phyloP scores from a whole-genome alignment of 805 yeast species.

The Nakazawaea siamensis region DNA sequence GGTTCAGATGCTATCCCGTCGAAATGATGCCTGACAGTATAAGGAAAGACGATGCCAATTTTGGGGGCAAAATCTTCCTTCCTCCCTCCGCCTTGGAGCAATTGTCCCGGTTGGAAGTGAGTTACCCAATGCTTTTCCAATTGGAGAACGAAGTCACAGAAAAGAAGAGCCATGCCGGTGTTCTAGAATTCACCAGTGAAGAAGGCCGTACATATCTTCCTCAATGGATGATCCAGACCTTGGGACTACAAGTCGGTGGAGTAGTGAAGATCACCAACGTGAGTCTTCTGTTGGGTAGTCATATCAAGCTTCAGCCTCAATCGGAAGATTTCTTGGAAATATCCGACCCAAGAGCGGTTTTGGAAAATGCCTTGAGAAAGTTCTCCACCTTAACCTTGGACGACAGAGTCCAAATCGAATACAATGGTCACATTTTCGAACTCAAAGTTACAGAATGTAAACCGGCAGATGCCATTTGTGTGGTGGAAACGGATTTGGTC shows the following conservation, averaged over 20 bases:
- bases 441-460: constrained; percentile 83
- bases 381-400: constrained; percentile 80
- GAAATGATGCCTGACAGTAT: constrained; percentile 77
- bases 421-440: constrained; percentile 70
- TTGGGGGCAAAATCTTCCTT: constrained; percentile 90
- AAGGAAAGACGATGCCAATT: constrained; percentile 73
- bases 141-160: constrained; percentile 54
- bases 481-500: constrained; percentile 91
- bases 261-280: constrained; percentile 66
- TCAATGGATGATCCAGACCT: constrained; percentile 89
- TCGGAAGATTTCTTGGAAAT: constrained; percentile 88
- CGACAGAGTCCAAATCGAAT: constrained; percentile 78
- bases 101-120: constrained; percentile 80
- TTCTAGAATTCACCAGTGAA: constrained; percentile 91
- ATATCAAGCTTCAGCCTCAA: constrained; percentile 94
- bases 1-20: constrained; percentile 87
- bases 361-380: constrained; percentile 85
- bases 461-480: constrained; percentile 84
- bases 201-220: constrained; percentile 95
- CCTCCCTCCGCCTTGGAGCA: constrained; percentile 91
- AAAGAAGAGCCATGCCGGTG: constrained; percentile 79
- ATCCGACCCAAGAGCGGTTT: constrained; percentile 91
- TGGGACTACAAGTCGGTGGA: constrained; percentile 71
- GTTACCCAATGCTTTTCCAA: constrained; percentile 94
- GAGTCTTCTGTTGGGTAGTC: constrained; percentile 78